These are phyloP conservation scores for Podila verticillata DNA, from an alignment of 192 early-diverging fungal genomes.

Conservation along the genomic window DNA sequence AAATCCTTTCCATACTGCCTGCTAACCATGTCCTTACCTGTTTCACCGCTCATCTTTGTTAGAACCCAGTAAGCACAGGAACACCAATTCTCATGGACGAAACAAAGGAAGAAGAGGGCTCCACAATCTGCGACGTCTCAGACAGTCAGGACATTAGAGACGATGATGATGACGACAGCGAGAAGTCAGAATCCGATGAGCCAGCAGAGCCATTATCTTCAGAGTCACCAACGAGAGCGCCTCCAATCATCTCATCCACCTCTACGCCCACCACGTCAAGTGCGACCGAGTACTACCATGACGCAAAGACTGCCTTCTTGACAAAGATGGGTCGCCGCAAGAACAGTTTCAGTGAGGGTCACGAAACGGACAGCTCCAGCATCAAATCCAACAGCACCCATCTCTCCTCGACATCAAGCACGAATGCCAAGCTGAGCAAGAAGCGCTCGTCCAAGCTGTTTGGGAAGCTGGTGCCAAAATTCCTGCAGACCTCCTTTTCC, in stretches of 20 bases:
- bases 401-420: background rate
- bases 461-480: conserved; percentile 40
- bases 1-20: too few species aligned
- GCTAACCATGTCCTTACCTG: too few species aligned
- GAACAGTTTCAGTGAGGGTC: conserved; percentile 26
- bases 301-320: conserved; percentile 22
- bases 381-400: conserved; percentile 18
- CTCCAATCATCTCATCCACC: background rate
- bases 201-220: background rate
- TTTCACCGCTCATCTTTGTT: too few species aligned
- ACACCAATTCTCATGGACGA: too few species aligned
- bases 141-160: background rate
- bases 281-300: conserved; percentile 6
- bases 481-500: conserved; percentile 20
- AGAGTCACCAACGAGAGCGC: background rate
- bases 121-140: too few species aligned
- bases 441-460: conserved; percentile 35
- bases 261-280: conserved; percentile 1
- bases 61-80: too few species aligned
- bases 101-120: too few species aligned
- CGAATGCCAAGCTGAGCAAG: background rate
- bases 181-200: background rate
- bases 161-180: background rate
- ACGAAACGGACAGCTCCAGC: conserved; percentile 9
- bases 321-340: conserved; percentile 34